Base-by-base conservation (phyloP, 768 basidiomycete genomes). In the Pulveroboletus sp. region DNA sequence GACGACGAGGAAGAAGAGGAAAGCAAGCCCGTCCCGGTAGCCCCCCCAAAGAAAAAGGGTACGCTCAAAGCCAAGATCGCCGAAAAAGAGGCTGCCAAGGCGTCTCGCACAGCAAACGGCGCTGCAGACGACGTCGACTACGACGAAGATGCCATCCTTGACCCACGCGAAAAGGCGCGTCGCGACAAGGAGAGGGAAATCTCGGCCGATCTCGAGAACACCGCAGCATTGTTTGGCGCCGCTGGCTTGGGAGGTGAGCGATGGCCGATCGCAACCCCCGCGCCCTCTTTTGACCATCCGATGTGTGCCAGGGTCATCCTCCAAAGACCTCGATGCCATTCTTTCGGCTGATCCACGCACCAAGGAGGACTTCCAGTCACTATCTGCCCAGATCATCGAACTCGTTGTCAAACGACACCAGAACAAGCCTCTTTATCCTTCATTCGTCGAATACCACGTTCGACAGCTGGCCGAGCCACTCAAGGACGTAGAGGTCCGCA, bases 31-130 rank as follows among this genome's bases (percentile, higher is more conserved):
- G 62, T 73, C 5, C 56, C 80, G 0, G 79, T 75, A 39, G 83
- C 84, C 16, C 84, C 90, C 4, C 81, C 85, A 2, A 91, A 90
- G 75, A 95, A 97, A 73, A 97, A 94, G 72, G 92, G 90, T 45
- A 90, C 87, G 2, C 69, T 97, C 56, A 97, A 97, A 68, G 81
- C 82, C 17, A 95, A 94, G 67, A 72, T 98, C 3, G 93, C 93
- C 0, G 92, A 94, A 69, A 97, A 93, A 69, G 94, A 93, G 61
- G 87, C 84, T 0, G 75, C 75, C 50, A 89, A 85, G 52, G 82
- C 82, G 3, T 74, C 77, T 1, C 69, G 65, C 44, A 70, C 66
- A 20, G 74, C 72, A 6, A 69, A 60, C 4, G 76, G 61, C 2
- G 45, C 31, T 21, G 75, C 72, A 8, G 75, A 72, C 7, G 71